Evolutionary conservation across 805 yeast genomes (phyloP), one percentile per base, ranked within the genome.

Genomic region (Lipomyces mesembrius): DNA sequence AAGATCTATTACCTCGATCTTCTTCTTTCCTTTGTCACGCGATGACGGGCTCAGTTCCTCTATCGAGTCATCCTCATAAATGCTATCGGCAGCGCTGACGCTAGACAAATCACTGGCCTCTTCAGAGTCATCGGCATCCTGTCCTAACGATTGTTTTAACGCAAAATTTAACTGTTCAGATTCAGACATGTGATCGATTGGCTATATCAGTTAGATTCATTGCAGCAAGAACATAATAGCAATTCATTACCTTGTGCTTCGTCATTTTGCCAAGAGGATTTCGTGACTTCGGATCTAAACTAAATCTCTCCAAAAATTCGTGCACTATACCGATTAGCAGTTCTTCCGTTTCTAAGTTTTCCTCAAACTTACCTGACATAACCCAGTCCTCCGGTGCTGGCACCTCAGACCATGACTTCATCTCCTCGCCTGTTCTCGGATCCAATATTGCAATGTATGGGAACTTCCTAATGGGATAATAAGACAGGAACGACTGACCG

Each of bases 391-490:
- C 65, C 17, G 73, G 66, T 9, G 71, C 51, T 7, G 68, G 58
- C 20, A 62, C 88, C 37, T 78, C 79, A n/a, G 82, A 79, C 97
- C 98, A 95, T 62, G 82, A 82, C 71, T 84, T 84, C 64, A 92
- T 84, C 67, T 96, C 83, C 78, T 95, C 99, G 27, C 98, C 98
- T 0, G 99, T 95, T 76, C 93, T 86, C 1, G 99, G 98, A 75
- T 95, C 99, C 60, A 95, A 76, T 52, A 95, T 90, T 0, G 97
- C 90, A 54, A 95, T 87, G 76, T 95, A 98, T 0, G 99, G 99
- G 75, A 80, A 89, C 29, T 60, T 60, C 29, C 83, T 84, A 57
- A 90, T 83, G 2, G 89, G 88, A 76, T 95, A 93, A 74, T 90
- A 88, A 69, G 89, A 87, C 22, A 83, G 73, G 76, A 91, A 95